These are phyloP conservation scores for Mortierella sp. DNA, from an alignment of 371 early-diverging fungal genomes.

Conservation along the genomic window DNA sequence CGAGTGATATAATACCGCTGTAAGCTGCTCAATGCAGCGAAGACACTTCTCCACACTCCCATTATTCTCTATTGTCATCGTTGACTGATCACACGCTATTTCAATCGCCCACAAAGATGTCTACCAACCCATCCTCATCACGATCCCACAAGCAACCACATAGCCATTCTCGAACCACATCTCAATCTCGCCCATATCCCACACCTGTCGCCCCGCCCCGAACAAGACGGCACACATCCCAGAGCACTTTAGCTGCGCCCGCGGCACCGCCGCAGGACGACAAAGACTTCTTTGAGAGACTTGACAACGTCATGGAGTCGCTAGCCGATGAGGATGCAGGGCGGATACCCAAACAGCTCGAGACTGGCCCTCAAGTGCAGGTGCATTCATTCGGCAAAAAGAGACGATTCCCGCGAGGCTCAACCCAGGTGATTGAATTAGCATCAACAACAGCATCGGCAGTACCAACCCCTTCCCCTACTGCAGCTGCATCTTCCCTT, in stretches of 20 bases:
- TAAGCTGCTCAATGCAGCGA: too few species aligned
- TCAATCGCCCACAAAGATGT: too few species aligned
- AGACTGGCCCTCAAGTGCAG: slow-evolving; percentile 15
- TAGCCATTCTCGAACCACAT: too few species aligned
- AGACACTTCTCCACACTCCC: too few species aligned
- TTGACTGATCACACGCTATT: background rate
- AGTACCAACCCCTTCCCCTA: background rate
- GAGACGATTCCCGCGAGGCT: slow-evolving; percentile 1
- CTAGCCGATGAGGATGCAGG: slow-evolving; percentile 26
- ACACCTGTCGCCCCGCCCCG: too few species aligned
- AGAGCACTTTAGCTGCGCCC: too few species aligned
- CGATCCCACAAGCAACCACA: slow-evolving; percentile 1
- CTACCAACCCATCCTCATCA: background rate
- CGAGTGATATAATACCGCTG: too few species aligned
- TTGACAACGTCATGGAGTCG: slow-evolving; percentile 17
- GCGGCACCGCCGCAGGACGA: slow-evolving; percentile 8
- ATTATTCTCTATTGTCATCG: too few species aligned
- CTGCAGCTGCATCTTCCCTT: too few species aligned
- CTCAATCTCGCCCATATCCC: too few species aligned
- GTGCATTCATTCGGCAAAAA: slow-evolving; percentile 34
- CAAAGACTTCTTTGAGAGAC: slow-evolving; percentile 10
- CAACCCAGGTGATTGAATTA: background rate
- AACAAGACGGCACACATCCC: too few species aligned
- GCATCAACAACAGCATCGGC: background rate
- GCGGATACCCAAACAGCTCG: slow-evolving; percentile 17